These are phyloP conservation scores for Ophiorrhiza pumila DNA, from an alignment of 257 asterid genomes.

Conservation along the genomic window DNA sequence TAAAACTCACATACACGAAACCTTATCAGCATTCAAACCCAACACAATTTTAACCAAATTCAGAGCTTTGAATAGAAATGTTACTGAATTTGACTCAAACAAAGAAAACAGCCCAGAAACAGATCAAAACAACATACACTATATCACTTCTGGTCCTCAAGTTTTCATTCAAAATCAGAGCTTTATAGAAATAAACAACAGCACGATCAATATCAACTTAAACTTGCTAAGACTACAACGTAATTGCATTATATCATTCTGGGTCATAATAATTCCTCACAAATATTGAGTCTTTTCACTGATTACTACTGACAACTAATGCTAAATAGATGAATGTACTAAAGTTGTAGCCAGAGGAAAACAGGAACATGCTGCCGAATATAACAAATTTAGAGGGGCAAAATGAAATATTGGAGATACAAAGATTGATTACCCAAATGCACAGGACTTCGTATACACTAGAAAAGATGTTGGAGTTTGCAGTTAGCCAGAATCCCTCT, in stretches of 20 bases:
- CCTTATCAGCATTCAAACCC: not conserved
- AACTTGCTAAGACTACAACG: not conserved
- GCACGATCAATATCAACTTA: not conserved
- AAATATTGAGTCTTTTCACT: not conserved
- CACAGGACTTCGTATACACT: not conserved
- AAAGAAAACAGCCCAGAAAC: not conserved
- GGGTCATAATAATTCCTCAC: not conserved
- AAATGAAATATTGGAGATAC: not conserved
- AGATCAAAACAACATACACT: not conserved
- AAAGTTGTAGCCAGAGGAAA: not conserved
- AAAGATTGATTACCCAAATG: slow-evolving; percentile 10
- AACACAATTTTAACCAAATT: not conserved
- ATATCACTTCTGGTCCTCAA: slow-evolving; percentile 8
- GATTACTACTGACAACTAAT: not conserved
- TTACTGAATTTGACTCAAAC: not conserved
- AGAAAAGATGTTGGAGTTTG: not conserved
- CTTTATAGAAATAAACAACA: not conserved
- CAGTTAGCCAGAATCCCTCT: not conserved
- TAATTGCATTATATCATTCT: not conserved
- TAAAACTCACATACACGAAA: not conserved
- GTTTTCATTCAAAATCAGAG: not conserved
- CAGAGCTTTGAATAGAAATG: not conserved
- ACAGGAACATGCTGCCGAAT: not conserved
- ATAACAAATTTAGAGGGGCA: too few species aligned
- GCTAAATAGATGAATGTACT: not conserved